A percentile compares a stretch with the other conserved stretches of the same genome.
phyloP scores from a whole-genome alignment of 352 stramenopile genomes.

The Pythium aquatile region DNA sequence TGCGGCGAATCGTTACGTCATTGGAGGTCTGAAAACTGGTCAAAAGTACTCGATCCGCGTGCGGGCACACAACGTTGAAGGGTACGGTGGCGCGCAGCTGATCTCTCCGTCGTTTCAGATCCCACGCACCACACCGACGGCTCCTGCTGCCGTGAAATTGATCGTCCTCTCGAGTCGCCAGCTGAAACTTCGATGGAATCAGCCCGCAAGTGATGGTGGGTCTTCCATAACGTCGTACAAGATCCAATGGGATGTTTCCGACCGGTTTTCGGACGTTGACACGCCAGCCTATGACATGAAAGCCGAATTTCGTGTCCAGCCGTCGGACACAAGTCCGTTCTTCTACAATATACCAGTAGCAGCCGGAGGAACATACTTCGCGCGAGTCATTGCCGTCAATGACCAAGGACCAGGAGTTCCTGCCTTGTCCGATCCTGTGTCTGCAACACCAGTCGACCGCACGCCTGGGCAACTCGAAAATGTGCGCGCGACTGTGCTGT shows the following conservation, averaged over 20 bases:
- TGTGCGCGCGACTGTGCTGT: slow-evolving; percentile 70
- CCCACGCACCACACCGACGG: slow-evolving; percentile 41
- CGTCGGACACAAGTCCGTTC: slow-evolving; percentile 54
- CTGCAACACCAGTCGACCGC: slow-evolving; percentile 56
- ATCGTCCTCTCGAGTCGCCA: slow-evolving; percentile 58
- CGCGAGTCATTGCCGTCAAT: slow-evolving; percentile 92
- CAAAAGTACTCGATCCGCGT: slow-evolving; percentile 63
- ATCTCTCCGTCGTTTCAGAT: slow-evolving; percentile 55
- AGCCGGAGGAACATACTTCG: slow-evolving; percentile 70
- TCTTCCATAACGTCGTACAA: slow-evolving; percentile 81
- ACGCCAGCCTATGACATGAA: slow-evolving; percentile 68
- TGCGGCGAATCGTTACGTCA: slow-evolving; percentile 32
- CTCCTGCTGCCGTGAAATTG: slow-evolving; percentile 42
- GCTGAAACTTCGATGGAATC: slow-evolving; percentile 80
- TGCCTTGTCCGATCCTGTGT: slow-evolving; percentile 43
- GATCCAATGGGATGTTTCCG: slow-evolving; percentile 91
- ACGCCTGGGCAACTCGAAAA: slow-evolving; percentile 75
- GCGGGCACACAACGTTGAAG: slow-evolving; percentile 58
- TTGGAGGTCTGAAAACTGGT: slow-evolving; percentile 53
- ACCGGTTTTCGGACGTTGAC: slow-evolving; percentile 67
- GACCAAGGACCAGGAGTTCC: slow-evolving; percentile 73
- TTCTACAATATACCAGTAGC: slow-evolving; percentile 92
- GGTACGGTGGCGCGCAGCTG: slow-evolving; percentile 49
- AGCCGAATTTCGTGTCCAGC: slow-evolving; percentile 38
- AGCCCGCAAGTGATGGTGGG: slow-evolving; percentile 65